Base-by-base conservation (phyloP, 1,284 basidiomycete genomes). In the Ustilago cynodontis region DNA sequence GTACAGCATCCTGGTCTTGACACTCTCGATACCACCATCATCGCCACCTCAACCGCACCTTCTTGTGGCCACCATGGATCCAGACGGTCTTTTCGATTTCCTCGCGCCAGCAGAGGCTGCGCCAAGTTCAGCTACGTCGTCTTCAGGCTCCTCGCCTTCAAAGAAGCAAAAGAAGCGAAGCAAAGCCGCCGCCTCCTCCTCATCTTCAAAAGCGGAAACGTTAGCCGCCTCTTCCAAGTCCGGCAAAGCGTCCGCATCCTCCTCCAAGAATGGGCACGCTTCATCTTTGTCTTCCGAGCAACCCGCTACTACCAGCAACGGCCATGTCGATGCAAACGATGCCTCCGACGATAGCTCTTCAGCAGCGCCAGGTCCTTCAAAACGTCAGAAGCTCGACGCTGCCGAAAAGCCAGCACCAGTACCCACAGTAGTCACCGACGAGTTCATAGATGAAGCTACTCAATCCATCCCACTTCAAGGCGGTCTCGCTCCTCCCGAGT, bases 351-450 rank as follows among this genome's bases (percentile, higher is more conserved):
- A 64, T 11, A 51, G 28, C 45, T 57, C 57, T 14, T 47, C 70
- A 2, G 60, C 70, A 7, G 65, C 65, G 50, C 61, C 71, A 18
- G 71, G 76, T 20, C 65, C 69, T 5, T 75, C 72, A 28, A 76
- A 78, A 39, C 68, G 65, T 5, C 77, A 81, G 49, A 75, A 69
- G 57, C 61, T 61, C 37, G 45, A 49, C 16, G 50, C 24, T n/a
- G 24, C 33, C 28, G 56, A 60, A 28, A 72, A 72, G 43, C 16
- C 74, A 20, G 65, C 59, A 0, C 72, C 79, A 13, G 69, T 77
- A 1, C 65, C 77, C 6, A 74, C 80, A 10, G 73, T 81, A 13
- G 75, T 82, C 14, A 81, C 79, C 0, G 81, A 82, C 43, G 81
- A 81, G 54, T 82, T 82, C 51, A 80, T 72, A 22, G 77, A 76